Evolutionary conservation across 352 stramenopile species (phyloP).

Genomic region (Globisporangium camurandrum): DNA sequence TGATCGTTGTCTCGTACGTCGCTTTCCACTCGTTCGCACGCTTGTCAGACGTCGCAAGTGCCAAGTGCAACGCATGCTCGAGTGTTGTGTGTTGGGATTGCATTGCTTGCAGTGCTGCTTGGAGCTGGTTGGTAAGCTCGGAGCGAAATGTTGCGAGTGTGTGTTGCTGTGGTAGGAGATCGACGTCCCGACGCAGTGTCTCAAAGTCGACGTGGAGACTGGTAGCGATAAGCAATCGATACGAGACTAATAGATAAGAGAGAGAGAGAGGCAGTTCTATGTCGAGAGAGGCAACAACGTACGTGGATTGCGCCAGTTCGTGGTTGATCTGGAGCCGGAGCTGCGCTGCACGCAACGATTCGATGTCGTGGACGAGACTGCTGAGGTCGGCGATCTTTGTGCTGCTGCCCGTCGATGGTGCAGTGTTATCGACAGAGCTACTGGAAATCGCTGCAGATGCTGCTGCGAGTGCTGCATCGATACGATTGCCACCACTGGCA

Average conservation of each 20-base stretch:
- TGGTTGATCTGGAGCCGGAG: slow-evolving; percentile 55
- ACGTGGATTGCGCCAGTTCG: slow-evolving; percentile 30
- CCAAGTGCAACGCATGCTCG: slow-evolving; percentile 25
- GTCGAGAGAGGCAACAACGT: not conserved
- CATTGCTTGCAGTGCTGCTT: slow-evolving; percentile 13
- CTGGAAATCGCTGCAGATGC: not conserved
- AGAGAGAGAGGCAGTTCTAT: not conserved
- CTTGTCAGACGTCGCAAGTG: slow-evolving; percentile 28
- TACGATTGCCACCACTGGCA: not conserved
- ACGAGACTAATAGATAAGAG: not conserved
- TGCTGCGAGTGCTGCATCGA: not conserved
- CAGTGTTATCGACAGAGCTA: not conserved
- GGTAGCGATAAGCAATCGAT: not conserved
- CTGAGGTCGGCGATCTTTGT: slow-evolving; percentile 14
- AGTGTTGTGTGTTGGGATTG: slow-evolving; percentile 22
- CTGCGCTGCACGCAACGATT: slow-evolving; percentile 42
- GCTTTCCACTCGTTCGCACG: slow-evolving; percentile 55
- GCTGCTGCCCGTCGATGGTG: not conserved
- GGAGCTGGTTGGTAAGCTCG: slow-evolving; percentile 26
- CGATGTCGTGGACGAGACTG: slow-evolving; percentile 34
- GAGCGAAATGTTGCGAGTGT: slow-evolving; percentile 35
- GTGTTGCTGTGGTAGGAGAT: slow-evolving; percentile 19
- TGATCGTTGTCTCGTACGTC: slow-evolving; percentile 35
- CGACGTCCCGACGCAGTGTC: slow-evolving; percentile 27
- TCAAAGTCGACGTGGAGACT: slow-evolving; percentile 35